Evolutionary conservation across 1,284 basidiomycete species (phyloP), one percentile per base, ranked within the genome.

Genomic region (Rhodotorula sp.): DNA sequence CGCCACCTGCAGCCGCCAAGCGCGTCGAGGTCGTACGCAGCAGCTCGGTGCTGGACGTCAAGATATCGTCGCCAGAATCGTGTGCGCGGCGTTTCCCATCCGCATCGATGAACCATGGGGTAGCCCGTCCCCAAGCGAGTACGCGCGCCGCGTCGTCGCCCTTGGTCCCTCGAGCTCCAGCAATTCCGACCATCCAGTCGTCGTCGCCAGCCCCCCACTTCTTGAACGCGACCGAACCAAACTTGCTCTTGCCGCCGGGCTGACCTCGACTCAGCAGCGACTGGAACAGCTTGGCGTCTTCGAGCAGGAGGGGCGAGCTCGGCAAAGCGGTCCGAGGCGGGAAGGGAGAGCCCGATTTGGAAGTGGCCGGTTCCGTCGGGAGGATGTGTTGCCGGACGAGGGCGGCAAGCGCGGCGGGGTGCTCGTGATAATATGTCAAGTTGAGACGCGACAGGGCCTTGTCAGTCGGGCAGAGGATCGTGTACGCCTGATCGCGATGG

Each of bases 381-480:
- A 99, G 90, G 72, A 99, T 86, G 81, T 99, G 95, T 77, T 97
- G 91, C 69, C 87, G 85, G 67, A 98, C 89, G 28, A 98, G 88
- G 7, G 83, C 83, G 55, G 85, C 84, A 47, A 98, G 84, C 19
- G 73, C 67, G 3, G 86, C 84, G 7, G 82, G 77, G 79, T 93
- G 85, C 43, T 85, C 84, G 71, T 90, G 88, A 67, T 97, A 85
- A 70, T 84, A 82, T 0, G 93, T 93, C 62, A 98, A 81, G 81
- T 99, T 95, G 78, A 91, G 82, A n/a, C 86, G 83, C 75, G 93
- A 90, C 84, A 98, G 97, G 0, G 95, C 94, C 70, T 90, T 88
- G 79, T 99, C 97, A 2, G 88, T 89, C 1, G 97, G 97, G 76
- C 91, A 92, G 7, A 99, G 85, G 1, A 99, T 80, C 1, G 92